Conservation (phyloP, 1,284 basidiomycete species). For the Cryptococcus sp. region DNA sequence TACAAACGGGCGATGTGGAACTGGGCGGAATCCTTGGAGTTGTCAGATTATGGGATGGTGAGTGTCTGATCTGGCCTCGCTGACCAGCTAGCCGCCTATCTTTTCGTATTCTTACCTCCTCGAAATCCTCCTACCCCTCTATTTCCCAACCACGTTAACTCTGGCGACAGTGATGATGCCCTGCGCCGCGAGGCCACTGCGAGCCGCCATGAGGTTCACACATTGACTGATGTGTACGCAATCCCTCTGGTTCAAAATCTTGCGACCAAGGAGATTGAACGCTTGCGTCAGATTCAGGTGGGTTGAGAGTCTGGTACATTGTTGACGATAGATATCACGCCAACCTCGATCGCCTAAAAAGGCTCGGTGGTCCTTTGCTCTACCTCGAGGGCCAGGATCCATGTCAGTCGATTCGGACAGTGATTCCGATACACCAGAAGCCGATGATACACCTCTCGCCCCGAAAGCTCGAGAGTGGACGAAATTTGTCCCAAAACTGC, state of each 20-base stretch:
- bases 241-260: slow-evolving; percentile 37
- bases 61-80: slow-evolving; percentile 13
- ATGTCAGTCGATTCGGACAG: slow-evolving; percentile 4
- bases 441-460: slow-evolving; percentile 34
- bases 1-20: slow-evolving; percentile 29
- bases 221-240: slow-evolving; percentile 40
- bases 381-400: slow-evolving; percentile 9
- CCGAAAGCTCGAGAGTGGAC: slow-evolving; percentile 22
- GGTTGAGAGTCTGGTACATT: background rate
- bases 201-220: slow-evolving; percentile 35
- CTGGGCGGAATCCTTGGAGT: slow-evolving; percentile 51
- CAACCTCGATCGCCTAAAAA: slow-evolving; percentile 3
- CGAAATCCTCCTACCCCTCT: slow-evolving; percentile 23
- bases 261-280: slow-evolving; percentile 24
- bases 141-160: slow-evolving; percentile 28
- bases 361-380: slow-evolving; percentile 16
- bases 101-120: slow-evolving; percentile 47
- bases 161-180: background rate
- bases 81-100: slow-evolving; percentile 41
- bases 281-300: slow-evolving; percentile 28
- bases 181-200: slow-evolving; percentile 12
- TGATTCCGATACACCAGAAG: slow-evolving; percentile 29
- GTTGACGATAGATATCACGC: slow-evolving; percentile 14
- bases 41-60: slow-evolving; percentile 51
- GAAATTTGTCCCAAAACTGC: slow-evolving; percentile 35